These are phyloP conservation scores for Hydrangea macrophylla DNA, from an alignment of 148 eudicot species.

Conservation along the genomic window DNA sequence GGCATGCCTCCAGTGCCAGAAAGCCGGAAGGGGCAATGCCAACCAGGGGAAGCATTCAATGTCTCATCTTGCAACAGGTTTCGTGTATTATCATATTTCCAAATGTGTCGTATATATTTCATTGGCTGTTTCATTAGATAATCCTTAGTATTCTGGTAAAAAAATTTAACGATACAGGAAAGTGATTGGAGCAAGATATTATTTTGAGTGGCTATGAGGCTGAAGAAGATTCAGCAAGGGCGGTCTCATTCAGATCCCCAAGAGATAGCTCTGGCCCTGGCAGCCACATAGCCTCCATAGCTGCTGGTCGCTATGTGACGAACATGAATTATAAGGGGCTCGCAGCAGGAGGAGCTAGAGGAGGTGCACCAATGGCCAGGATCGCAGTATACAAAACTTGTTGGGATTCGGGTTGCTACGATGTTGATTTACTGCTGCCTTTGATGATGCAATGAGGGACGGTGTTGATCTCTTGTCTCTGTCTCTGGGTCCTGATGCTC, in stretches of 20 bases:
- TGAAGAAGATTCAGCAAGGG: conserved; percentile 31
- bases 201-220: conserved; percentile 43
- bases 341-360: conserved; percentile 46
- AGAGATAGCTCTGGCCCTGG: conserved; percentile 55
- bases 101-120: neutral
- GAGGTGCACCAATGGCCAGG: conserved; percentile 60
- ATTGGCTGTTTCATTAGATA: neutral
- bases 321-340: conserved; percentile 49
- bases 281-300: conserved; percentile 52
- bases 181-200: conserved; percentile 49
- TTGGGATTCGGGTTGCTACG: conserved; percentile 53
- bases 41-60: conserved; percentile 55
- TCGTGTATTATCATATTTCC: neutral
- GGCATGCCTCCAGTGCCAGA: conserved; percentile 47
- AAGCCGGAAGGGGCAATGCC: conserved; percentile 48
- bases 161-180: conserved; percentile 26
- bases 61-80: conserved; percentile 46
- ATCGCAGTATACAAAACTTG: conserved; percentile 54
- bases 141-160: neutral
- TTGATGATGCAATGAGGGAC: conserved; percentile 55
- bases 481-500: conserved; percentile 44
- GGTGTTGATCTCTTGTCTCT: conserved; percentile 46
- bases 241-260: conserved; percentile 34
- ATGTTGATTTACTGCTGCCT: conserved; percentile 51
- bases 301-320: conserved; percentile 45